Evolutionary conservation across 306 rosid species (phyloP).

Genomic region (Alnus rubra): DNA sequence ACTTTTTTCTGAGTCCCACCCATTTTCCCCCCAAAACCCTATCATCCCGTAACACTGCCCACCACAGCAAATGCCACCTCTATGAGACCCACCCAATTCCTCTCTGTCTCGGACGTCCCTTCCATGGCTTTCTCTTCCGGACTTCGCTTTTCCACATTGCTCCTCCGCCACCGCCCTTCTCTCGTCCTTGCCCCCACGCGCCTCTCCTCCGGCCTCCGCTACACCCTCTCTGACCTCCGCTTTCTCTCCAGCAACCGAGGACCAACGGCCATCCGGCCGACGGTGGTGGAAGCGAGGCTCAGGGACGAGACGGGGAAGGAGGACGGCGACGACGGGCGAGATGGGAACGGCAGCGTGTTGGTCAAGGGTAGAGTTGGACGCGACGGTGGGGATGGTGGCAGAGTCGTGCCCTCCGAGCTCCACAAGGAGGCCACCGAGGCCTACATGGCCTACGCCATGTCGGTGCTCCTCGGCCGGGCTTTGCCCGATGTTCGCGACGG

Average conservation of each 20-base stretch:
- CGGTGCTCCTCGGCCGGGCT: constrained; percentile 93
- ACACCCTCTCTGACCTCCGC: constrained; percentile 44
- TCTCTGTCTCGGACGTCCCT: background rate
- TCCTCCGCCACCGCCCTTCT: constrained; percentile 51
- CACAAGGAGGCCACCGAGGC: constrained; percentile 91
- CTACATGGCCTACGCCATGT: constrained; percentile 91
- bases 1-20: background rate
- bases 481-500: constrained; percentile 97
- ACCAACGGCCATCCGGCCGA: constrained; percentile 8
- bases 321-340: constrained; percentile 6
- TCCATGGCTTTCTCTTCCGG: constrained; percentile 70
- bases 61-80: constrained; percentile 9
- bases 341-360: constrained; percentile 61
- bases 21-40: constrained; percentile 8
- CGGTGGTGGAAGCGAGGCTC: constrained; percentile 21
- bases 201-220: constrained; percentile 32
- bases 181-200: constrained; percentile 29
- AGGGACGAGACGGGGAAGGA: constrained; percentile 39
- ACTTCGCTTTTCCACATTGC: constrained; percentile 55
- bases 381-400: constrained; percentile 16
- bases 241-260: constrained; percentile 45
- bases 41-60: background rate
- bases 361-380: constrained; percentile 34
- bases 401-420: constrained; percentile 57
- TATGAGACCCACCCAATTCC: constrained; percentile 27